Evolutionary conservation across 495 filamentous ascomycete genomes (phyloP), one percentile per base, ranked within the genome.

Genomic region (Thermothielavioides terrestris): DNA sequence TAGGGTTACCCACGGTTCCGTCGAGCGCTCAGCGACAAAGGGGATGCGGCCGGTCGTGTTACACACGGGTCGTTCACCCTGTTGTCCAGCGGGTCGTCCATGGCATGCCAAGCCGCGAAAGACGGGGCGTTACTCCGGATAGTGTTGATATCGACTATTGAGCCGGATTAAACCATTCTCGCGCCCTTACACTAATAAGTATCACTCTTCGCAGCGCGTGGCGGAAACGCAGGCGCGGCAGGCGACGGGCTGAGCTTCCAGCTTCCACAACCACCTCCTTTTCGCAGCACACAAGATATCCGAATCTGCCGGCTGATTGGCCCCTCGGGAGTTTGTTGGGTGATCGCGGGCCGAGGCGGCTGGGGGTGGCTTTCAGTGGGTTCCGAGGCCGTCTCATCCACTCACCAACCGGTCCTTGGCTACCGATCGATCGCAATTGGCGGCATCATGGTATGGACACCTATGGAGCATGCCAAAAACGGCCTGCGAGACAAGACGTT

Each of bases 371-470:
- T 2, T 25, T 35, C n/a, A n/a, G 6, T 11, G 18, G 18, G 4
- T 14, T 23, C 17, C n/a, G 4, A 12, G 30, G 30, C 4, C 30
- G 4, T 32, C 30, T 12, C 10, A 32, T 12, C 10, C n/a, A n/a
- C n/a, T n/a, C n/a, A n/a, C n/a, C n/a, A n/a, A n/a, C n/a, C n/a
- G n/a, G n/a, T n/a, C n/a, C n/a, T n/a, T n/a, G n/a, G n/a, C n/a
- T n/a, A n/a, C n/a, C 22, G 40, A 26, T 42, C 42, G 42, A 35
- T 45, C 42, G 42, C 42, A 45, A 28, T 20, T 21, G 42, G 30
- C 42, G 42, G 20, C 20, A 34, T 45, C 28, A 45, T 30, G 39
- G 6, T 10, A 39, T 14, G 23, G 7, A 4, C 26, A 12, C n/a
- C 14, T 17, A 14, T 26, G 20, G 27, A 1, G 12, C 18, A 20